Base-by-base conservation (phyloP, 768 basidiomycete genomes). In the Suillus decipiens region DNA sequence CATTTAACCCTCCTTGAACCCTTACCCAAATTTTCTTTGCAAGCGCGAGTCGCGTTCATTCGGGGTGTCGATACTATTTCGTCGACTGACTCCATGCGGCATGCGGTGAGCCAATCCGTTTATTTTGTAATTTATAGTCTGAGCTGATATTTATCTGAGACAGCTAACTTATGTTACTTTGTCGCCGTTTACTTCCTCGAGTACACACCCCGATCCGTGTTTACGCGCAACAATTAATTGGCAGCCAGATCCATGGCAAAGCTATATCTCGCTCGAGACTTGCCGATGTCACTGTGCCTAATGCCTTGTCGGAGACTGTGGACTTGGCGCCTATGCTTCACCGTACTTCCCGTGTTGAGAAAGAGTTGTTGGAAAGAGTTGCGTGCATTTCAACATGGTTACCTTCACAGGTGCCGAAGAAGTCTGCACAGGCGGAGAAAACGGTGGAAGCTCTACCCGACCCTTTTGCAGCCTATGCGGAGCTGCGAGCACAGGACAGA, bases 121-220 rank as follows among this genome's bases (percentile, higher is more conserved):
- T 50, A n/a, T 7, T 24, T 51, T 15, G n/a, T 33, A 36, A 12
- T n/a, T 17, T 55, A 10, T 39, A 11, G 48, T 15, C 17, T 63
- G 43, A 71, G 51, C 33, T 57, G 39, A 17, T 19, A 22, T 36
- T 31, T 37, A 64, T 51, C 36, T 54, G 67, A n/a, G 55, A 39
- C 66, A 85, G 88, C 78, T 89, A 81, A 89, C 86, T 84, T 87
- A 89, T 89, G 88, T 88, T 82, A 78, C 81, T 86, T 85, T 87
- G 88, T 82, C 87, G 86, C 77, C 82, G 77, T 78, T 76, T 81
- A 76, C 74, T 83, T 70, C 77, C 78, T 68, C 79, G 79, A 82
- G 78, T 78, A 75, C 77, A 79, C 75, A 72, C 77, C 69, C 72
- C 70, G 61, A 77, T 73, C 68, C 63, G 72, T 60, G 45, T 61